Conservation (phyloP, 129 eudicot species). For the Flaveria ramosissima region DNA sequence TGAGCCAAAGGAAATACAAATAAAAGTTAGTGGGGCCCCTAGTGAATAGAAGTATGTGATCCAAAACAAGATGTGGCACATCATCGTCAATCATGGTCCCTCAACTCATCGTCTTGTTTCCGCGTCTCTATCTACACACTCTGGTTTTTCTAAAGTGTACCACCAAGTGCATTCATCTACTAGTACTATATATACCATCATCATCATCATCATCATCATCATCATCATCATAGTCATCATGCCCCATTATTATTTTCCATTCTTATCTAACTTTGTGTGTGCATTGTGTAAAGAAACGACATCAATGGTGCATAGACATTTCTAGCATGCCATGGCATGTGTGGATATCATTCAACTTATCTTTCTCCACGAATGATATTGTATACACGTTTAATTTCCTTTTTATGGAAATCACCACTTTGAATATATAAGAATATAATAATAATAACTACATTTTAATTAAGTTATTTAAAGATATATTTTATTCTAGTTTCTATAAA, state of each 20-base stretch:
- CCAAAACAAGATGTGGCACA: constrained; percentile 32
- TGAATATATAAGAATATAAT: not conserved
- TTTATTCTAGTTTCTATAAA: not conserved
- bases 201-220: constrained; percentile 8
- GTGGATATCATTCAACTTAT: constrained; percentile 37
- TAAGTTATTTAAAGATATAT: not conserved
- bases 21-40: not conserved
- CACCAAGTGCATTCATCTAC: constrained; percentile 34
- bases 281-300: constrained; percentile 22
- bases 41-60: constrained; percentile 31
- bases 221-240: constrained; percentile 16
- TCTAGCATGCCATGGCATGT: constrained; percentile 16
- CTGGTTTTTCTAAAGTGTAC: not conserved
- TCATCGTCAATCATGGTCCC: constrained; percentile 36
- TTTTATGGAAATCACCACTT: constrained; percentile 9
- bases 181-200: constrained; percentile 6
- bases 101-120: constrained; percentile 36
- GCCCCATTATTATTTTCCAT: constrained; percentile 10
- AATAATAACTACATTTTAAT: not conserved
- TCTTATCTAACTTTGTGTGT: constrained; percentile 11
- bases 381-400: constrained; percentile 9
- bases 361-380: constrained; percentile 26
- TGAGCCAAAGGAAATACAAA: not conserved
- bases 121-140: constrained; percentile 15
- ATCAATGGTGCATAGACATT: constrained; percentile 29